phyloP scores from a whole-genome alignment of 768 basidiomycete genomes.

The Lactarius quietus region DNA sequence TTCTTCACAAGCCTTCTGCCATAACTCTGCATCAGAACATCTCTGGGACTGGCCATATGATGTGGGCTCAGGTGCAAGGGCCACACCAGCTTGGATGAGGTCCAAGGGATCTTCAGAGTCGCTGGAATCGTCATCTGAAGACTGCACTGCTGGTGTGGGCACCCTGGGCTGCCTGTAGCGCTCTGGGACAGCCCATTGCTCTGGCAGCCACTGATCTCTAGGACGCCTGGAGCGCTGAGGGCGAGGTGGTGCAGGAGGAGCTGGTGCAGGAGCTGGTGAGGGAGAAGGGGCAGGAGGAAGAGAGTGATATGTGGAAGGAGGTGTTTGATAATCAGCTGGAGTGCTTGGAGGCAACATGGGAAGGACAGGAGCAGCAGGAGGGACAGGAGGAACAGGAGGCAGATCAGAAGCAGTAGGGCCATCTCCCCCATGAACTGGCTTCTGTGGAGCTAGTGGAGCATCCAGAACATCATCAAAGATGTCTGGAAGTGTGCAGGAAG shows the following conservation, averaged over 20 bases:
- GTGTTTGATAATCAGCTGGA: neutral
- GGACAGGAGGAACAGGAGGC: too few species aligned
- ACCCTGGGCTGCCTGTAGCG: neutral
- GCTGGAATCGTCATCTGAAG: neutral
- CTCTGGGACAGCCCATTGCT: neutral
- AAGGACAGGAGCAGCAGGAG: too few species aligned
- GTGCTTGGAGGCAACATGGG: neutral
- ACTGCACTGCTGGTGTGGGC: neutral
- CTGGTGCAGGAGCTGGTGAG: neutral
- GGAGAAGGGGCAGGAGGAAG: neutral
- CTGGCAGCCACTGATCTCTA: neutral
- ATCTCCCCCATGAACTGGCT: neutral
- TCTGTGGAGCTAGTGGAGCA: neutral
- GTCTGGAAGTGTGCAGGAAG: neutral
- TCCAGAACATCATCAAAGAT: neutral
- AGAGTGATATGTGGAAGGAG: neutral
- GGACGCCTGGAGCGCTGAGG: neutral
- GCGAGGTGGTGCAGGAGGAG: neutral
- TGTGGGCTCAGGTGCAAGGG: neutral
- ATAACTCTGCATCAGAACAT: neutral
- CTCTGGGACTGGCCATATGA: neutral
- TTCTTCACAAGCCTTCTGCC: neutral
- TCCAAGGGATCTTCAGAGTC: neutral
- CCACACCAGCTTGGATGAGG: neutral
- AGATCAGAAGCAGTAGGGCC: neutral